Evolutionary conservation across 306 rosid genomes (phyloP).

Genomic region (Bauhinia variegata): DNA sequence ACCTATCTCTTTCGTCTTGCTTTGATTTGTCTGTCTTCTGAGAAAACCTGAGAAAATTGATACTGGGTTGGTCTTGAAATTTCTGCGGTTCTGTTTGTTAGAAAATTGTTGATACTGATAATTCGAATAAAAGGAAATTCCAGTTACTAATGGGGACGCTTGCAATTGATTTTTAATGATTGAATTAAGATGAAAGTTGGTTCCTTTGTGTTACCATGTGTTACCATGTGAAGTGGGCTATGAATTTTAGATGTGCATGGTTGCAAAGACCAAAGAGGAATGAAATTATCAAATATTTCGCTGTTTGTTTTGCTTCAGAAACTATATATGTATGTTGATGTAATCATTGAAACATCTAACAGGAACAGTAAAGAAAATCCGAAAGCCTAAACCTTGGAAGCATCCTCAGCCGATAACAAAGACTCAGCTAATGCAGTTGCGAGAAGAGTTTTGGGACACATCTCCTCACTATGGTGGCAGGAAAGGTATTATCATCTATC

Average conservation of each 20-base stretch:
- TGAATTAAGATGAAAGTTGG: conserved; percentile 32
- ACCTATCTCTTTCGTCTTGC: neutral
- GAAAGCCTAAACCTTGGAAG: conserved; percentile 99
- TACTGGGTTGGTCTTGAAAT: conserved; percentile 18
- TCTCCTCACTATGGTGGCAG: conserved; percentile 99
- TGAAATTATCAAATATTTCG: conserved; percentile 1
- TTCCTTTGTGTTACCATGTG: conserved; percentile 32
- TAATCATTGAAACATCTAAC: conserved; percentile 30
- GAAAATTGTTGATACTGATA: neutral
- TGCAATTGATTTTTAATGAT: conserved; percentile 11
- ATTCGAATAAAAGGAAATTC: conserved; percentile 13
- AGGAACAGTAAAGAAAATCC: conserved; percentile 76
- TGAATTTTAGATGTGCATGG: conserved; percentile 14
- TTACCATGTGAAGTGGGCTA: neutral
- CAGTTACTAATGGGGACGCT: neutral
- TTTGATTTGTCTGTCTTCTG: conserved; percentile 20
- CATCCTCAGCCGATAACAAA: conserved; percentile 96
- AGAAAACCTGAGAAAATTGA: neutral
- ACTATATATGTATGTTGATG: conserved; percentile 21
- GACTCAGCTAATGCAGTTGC: conserved; percentile 83
- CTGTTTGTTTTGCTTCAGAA: neutral
- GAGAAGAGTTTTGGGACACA: conserved; percentile 99
- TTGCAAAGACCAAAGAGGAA: neutral
- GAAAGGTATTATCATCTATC: conserved; percentile 59
- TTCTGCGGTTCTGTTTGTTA: conserved; percentile 6